Conservation (phyloP, 331 rosid species). For the Erythrophleum ivorense region DNA sequence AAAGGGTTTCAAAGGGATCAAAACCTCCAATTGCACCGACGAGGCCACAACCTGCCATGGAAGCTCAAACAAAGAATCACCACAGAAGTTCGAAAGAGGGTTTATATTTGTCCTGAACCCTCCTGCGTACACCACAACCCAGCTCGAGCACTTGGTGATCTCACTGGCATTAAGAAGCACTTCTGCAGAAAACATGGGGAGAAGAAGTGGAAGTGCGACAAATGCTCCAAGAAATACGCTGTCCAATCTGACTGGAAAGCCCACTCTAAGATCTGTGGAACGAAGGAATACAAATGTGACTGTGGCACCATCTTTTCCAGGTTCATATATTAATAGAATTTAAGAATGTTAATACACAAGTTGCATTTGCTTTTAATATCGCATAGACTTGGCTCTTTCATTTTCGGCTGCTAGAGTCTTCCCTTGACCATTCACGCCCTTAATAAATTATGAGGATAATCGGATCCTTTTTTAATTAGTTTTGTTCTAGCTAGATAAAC, state of each 20-base stretch:
- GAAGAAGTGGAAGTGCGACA: constrained; percentile 95
- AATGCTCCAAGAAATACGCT: constrained; percentile 91
- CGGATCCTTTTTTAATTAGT: too few relatives aligned
- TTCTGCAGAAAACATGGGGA: constrained; percentile 89
- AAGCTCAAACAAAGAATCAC: constrained; percentile 73
- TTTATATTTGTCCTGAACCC: constrained; percentile 83
- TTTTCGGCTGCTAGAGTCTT: constrained; percentile 27
- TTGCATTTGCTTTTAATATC: constrained; percentile 23
- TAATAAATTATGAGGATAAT: too few relatives aligned
- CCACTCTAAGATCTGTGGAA: constrained; percentile 85
- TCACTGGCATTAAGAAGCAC: constrained; percentile 92
- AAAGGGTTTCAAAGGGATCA: constrained; percentile 96
- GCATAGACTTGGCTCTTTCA: too few relatives aligned
- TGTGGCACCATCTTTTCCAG: constrained; percentile 98
- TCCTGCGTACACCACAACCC: constrained; percentile 90
- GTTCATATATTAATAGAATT: constrained; percentile 33
- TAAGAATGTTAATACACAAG: neutral
- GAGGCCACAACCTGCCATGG: constrained; percentile 98
- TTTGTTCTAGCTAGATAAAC: too few relatives aligned
- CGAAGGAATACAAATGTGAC: constrained; percentile 89
- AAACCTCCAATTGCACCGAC: constrained; percentile 82
- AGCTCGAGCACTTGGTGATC: constrained; percentile 87
- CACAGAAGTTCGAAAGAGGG: constrained; percentile 62
- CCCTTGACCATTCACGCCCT: constrained; percentile 35
- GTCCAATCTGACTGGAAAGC: constrained; percentile 98